phyloP scores from a whole-genome alignment of 768 basidiomycete species.

The Trametopsis cervina region DNA sequence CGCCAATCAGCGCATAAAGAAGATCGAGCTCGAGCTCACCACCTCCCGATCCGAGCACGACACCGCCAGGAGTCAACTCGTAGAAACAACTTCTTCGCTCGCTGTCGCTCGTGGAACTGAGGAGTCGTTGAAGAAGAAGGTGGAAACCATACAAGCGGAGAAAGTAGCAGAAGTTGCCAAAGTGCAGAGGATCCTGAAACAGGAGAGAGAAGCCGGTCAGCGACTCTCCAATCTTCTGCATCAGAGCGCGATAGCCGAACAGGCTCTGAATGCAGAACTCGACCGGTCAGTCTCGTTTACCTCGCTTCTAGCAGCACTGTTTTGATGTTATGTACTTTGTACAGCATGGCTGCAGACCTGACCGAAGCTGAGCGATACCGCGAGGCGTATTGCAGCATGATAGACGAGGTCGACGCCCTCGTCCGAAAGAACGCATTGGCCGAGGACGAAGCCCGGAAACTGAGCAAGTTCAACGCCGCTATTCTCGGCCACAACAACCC shows the following conservation, averaged over 20 bases:
- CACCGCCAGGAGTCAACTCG: constrained; percentile 16
- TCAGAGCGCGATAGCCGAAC: constrained; percentile 58
- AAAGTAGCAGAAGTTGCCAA: constrained; percentile 26
- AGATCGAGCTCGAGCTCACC: constrained; percentile 36
- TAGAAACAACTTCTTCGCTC: constrained; percentile 15
- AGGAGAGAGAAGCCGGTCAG: constrained; percentile 33
- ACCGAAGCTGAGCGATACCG: constrained; percentile 57
- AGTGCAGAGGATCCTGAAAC: constrained; percentile 20
- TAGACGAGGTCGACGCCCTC: constrained; percentile 58
- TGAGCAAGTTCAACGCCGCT: constrained; percentile 80
- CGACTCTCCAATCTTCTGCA: constrained; percentile 44
- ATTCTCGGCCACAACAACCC: constrained; percentile 82
- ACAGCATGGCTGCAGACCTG: constrained; percentile 44
- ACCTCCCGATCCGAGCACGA: constrained; percentile 16
- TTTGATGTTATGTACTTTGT: neutral
- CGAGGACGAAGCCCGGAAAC: constrained; percentile 68
- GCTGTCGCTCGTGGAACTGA: constrained; percentile 15
- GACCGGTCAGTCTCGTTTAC: constrained; percentile 45
- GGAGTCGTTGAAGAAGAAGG: constrained; percentile 22
- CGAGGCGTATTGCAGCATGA: constrained; percentile 61
- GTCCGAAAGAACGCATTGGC: constrained; percentile 68
- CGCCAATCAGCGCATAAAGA: constrained; percentile 32
- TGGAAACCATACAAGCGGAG: constrained; percentile 22
- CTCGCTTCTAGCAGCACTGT: neutral
- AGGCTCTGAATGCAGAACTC: constrained; percentile 59